Evolutionary conservation across 2,329 filamentous ascomycete genomes (phyloP).

Genomic region (Macrophomina tecta): DNA sequence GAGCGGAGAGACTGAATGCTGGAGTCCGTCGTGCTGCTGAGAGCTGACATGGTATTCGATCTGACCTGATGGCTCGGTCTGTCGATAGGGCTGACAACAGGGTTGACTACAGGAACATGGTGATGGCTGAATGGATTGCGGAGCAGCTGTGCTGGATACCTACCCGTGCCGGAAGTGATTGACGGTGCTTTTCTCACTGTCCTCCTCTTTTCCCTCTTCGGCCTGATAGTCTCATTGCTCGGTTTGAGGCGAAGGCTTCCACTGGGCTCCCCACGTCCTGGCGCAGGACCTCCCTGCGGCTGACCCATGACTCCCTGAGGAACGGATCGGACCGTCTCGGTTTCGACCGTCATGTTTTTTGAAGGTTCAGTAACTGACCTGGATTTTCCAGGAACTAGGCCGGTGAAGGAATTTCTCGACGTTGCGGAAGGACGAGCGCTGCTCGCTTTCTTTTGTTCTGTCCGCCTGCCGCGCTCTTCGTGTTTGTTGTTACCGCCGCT

Average conservation of each 20-base stretch:
- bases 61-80: conserved; percentile 36
- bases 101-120: conserved; percentile 29
- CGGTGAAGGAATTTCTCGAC: conserved; percentile 72
- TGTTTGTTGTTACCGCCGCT: conserved; percentile 65
- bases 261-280: conserved; percentile 67
- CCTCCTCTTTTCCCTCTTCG: conserved; percentile 91
- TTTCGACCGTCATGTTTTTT: conserved; percentile 93
- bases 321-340: conserved; percentile 90
- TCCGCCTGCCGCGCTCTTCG: conserved; percentile 47
- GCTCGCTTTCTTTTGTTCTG: conserved; percentile 47
- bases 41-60: conserved; percentile 32
- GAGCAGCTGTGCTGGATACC: conserved; percentile 48
- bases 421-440: conserved; percentile 3
- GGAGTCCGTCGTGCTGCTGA: conserved; percentile 7
- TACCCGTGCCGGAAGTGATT: conserved; percentile 75
- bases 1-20: conserved; percentile 9
- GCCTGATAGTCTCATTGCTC: conserved; percentile 94
- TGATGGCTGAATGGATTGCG: conserved; percentile 40
- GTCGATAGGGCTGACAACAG: conserved; percentile 6
- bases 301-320: conserved; percentile 80
- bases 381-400: conserved; percentile 66
- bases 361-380: conserved; percentile 74
- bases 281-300: conserved; percentile 57
- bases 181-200: conserved; percentile 74
- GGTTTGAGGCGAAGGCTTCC: conserved; percentile 83